phyloP scores from a whole-genome alignment of 1,139 yeast genomes.

The Pneumocystis sp. region DNA sequence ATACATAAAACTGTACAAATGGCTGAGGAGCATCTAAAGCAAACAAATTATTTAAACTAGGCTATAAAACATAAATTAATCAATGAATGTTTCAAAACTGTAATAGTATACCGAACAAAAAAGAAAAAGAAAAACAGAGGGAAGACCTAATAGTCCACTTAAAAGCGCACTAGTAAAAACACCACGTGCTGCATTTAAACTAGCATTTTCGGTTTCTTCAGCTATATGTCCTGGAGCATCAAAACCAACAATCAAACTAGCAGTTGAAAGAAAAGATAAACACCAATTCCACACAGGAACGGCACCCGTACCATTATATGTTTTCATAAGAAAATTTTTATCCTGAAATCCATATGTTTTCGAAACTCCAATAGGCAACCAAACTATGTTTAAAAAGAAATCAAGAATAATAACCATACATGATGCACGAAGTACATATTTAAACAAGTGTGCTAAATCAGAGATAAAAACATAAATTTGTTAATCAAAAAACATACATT shows the following conservation, averaged over 20 bases:
- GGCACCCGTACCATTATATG: conserved; percentile 48
- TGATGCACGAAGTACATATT: conserved; percentile 17
- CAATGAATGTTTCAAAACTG: background rate
- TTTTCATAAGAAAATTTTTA: conserved; percentile 44
- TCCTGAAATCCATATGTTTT: conserved; percentile 27
- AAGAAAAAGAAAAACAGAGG: conserved; percentile 39
- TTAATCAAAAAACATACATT: background rate
- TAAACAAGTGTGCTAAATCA: conserved; percentile 9
- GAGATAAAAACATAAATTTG: background rate
- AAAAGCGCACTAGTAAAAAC: conserved; percentile 37
- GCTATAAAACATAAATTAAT: conserved; percentile 5
- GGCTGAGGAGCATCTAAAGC: conserved; percentile 19
- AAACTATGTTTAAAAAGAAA: conserved; percentile 18
- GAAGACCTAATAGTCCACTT: conserved; percentile 40
- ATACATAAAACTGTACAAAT: conserved; percentile 18
- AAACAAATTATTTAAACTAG: conserved; percentile 31
- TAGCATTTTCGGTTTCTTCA: conserved; percentile 48
- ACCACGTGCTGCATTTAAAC: conserved; percentile 44
- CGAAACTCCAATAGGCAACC: conserved; percentile 21
- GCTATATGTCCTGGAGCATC: conserved; percentile 56
- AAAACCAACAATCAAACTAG: conserved; percentile 29
- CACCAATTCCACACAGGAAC: conserved; percentile 20
- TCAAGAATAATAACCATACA: conserved; percentile 17
- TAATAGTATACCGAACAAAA: conserved; percentile 19
- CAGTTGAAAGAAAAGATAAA: conserved; percentile 19